phyloP scores from a whole-genome alignment of 331 rosid genomes.

The Acacia pycnantha region DNA sequence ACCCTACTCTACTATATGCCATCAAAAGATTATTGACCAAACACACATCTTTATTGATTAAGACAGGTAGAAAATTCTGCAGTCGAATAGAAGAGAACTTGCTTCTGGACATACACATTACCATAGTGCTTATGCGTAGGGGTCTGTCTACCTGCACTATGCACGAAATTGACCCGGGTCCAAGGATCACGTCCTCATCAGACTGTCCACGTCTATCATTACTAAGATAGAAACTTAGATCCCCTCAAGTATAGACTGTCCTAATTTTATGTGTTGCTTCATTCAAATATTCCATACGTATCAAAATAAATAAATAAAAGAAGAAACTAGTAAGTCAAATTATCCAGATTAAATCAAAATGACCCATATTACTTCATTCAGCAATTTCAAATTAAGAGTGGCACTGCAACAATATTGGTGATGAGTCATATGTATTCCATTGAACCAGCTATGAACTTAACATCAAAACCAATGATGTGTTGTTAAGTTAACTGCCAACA shows the following conservation, averaged over 20 bases:
- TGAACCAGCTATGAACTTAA: neutral
- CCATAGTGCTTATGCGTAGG: constrained; percentile 21
- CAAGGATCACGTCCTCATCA: constrained; percentile 14
- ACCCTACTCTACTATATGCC: neutral
- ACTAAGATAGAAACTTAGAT: too few species aligned
- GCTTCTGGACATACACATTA: neutral
- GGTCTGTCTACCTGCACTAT: constrained; percentile 44
- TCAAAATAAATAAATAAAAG: too few species aligned
- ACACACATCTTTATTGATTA: constrained; percentile 12
- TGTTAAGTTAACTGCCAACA: neutral
- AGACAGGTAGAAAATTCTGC: constrained; percentile 16
- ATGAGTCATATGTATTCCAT: neutral
- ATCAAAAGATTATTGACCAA: constrained; percentile 19
- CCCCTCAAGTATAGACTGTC: too few species aligned
- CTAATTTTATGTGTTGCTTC: too few species aligned
- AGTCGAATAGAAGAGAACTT: neutral
- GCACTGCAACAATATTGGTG: too few species aligned
- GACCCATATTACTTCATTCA: too few species aligned
- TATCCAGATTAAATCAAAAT: too few species aligned
- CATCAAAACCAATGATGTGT: neutral
- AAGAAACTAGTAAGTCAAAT: too few species aligned
- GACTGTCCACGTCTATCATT: too few species aligned
- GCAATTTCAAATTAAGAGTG: too few species aligned
- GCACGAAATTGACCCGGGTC: constrained; percentile 26
- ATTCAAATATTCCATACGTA: too few species aligned